Conservation (phyloP, 805 yeast species). For the Priceomyces fermenticarens region DNA sequence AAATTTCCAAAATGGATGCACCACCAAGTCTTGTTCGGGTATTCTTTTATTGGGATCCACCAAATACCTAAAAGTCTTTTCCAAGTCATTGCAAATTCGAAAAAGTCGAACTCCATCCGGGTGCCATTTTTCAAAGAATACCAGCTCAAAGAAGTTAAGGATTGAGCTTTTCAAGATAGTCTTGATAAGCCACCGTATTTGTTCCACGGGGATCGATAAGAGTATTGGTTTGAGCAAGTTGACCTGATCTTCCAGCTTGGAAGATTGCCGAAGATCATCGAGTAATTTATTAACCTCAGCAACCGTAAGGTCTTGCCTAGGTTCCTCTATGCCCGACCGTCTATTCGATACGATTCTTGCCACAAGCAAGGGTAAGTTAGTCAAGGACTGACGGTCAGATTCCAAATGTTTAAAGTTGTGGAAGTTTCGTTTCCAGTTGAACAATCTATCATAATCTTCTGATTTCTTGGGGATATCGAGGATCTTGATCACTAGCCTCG, state of each 20-base stretch:
- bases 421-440: slow-evolving; percentile 35
- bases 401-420: slow-evolving; percentile 43
- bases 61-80: slow-evolving; percentile 54
- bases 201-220: slow-evolving; percentile 54
- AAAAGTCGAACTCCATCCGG: slow-evolving; percentile 69
- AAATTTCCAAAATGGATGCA: slow-evolving; percentile 55
- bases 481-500: slow-evolving; percentile 44
- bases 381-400: slow-evolving; percentile 43
- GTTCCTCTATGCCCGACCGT: slow-evolving; percentile 42
- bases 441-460: slow-evolving; percentile 48
- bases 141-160: slow-evolving; percentile 60
- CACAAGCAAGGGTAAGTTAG: slow-evolving; percentile 46
- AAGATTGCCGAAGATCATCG: slow-evolving; percentile 24
- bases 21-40: slow-evolving; percentile 33
- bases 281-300: slow-evolving; percentile 26
- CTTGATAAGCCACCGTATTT: slow-evolving; percentile 65
- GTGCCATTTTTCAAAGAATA: slow-evolving; percentile 65
- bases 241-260: slow-evolving; percentile 34
- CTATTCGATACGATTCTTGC: slow-evolving; percentile 52
- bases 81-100: slow-evolving; percentile 63
- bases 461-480: slow-evolving; percentile 60
- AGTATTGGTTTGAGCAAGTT: slow-evolving; percentile 49
- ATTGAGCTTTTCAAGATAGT: slow-evolving; percentile 59
- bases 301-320: slow-evolving; percentile 17
- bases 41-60: slow-evolving; percentile 48